Conservation (phyloP, 331 rosid species). For the Quercus lobata region DNA sequence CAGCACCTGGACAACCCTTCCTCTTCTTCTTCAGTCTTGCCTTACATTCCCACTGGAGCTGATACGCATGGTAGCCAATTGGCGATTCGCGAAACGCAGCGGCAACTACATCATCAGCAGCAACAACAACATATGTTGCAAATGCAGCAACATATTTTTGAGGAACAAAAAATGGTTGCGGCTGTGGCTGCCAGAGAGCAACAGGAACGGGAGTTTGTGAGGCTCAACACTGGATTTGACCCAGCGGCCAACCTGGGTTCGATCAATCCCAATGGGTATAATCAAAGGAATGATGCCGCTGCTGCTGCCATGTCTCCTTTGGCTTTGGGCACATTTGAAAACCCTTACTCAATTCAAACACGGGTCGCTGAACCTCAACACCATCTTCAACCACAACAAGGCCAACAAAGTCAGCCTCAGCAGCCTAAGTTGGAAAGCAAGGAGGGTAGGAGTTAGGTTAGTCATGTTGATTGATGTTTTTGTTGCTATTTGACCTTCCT, state of each 20-base stretch:
- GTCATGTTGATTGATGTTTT: conserved; percentile 40
- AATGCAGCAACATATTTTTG: conserved; percentile 44
- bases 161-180: conserved; percentile 68
- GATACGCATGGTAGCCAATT: conserved; percentile 25
- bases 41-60: conserved; percentile 31
- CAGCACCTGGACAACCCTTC: conserved; percentile 31
- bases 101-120: conserved; percentile 18
- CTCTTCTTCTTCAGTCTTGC: conserved; percentile 18
- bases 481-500: conserved; percentile 23
- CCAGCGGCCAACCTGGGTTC: conserved; percentile 25
- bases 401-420: conserved; percentile 34
- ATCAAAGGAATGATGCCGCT: conserved; percentile 26
- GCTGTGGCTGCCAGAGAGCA: conserved; percentile 64
- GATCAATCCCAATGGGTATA: conserved; percentile 40
- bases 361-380: conserved; percentile 42
- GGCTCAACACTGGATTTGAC: conserved; percentile 55
- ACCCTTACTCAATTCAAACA: conserved; percentile 44
- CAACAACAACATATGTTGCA: conserved; percentile 3
- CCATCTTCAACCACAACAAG: conserved; percentile 36
- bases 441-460: conserved; percentile 67
- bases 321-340: conserved; percentile 62
- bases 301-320: conserved; percentile 43
- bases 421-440: conserved; percentile 42
- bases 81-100: conserved; percentile 50
- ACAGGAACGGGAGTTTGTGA: conserved; percentile 49